phyloP scores from a whole-genome alignment of 129 eudicot species.

The Glebionis coronaria region DNA sequence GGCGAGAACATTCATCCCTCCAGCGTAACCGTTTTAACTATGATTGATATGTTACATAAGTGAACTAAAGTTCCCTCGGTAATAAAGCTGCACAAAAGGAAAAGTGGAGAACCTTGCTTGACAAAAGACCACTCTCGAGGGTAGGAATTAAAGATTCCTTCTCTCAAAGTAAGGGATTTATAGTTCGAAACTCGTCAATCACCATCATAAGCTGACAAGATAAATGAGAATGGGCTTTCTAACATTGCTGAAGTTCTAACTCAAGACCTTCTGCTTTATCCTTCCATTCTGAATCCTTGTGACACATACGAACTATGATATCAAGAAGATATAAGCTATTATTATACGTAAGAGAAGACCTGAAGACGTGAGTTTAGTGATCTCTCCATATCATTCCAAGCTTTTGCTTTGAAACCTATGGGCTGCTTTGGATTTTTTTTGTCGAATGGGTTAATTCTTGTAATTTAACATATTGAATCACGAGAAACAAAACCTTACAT shows the following conservation, averaged over 20 bases:
- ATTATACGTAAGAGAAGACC: no score
- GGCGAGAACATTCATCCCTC: constrained; percentile 76
- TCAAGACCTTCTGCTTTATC: constrained; percentile 90
- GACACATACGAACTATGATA: no score
- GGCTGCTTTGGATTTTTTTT: no score
- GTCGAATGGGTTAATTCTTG: no score
- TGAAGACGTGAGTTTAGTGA: no score
- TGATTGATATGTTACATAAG: constrained; percentile 5
- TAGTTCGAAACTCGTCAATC: constrained; percentile 82
- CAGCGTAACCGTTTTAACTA: constrained; percentile 18
- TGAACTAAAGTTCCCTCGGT: constrained; percentile 10
- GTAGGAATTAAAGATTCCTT: constrained; percentile 55
- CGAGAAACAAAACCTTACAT: no score
- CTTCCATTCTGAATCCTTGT: constrained; percentile 97
- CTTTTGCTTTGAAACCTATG: no score
- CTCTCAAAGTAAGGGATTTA: constrained; percentile 62
- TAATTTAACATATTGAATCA: no score
- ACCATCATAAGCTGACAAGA: constrained; percentile 96
- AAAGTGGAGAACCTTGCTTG: constrained; percentile 60
- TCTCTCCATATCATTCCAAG: no score
- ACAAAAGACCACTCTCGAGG: constrained; percentile 55
- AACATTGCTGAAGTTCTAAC: constrained; percentile 90
- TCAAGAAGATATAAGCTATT: no score
- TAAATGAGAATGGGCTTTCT: constrained; percentile 89
- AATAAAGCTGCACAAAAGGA: no score